These are phyloP conservation scores for Chondrostereum purpureum DNA, from an alignment of 1,284 basidiomycete species.

Conservation along the genomic window DNA sequence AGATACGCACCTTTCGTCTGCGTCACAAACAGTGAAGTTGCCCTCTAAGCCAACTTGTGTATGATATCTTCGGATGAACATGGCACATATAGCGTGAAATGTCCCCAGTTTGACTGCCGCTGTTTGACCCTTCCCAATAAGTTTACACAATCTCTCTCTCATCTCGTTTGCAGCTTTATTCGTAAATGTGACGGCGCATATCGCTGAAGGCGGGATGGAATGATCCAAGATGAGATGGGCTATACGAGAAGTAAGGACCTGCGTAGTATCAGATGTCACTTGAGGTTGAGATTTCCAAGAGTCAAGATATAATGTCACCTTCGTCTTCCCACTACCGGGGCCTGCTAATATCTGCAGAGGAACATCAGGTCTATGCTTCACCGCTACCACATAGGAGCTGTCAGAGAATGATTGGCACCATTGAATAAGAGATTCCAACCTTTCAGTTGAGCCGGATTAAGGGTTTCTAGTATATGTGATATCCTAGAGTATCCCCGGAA, in stretches of 20 bases:
- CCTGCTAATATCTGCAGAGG: slow-evolving; percentile 83
- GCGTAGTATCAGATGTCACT: slow-evolving; percentile 16
- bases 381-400: slow-evolving; percentile 59
- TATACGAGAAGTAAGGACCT: slow-evolving; percentile 77
- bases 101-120: slow-evolving; percentile 70
- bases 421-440: neutral
- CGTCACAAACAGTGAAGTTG: slow-evolving; percentile 82
- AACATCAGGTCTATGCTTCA: slow-evolving; percentile 51
- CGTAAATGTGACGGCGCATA: slow-evolving; percentile 81
- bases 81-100: slow-evolving; percentile 78
- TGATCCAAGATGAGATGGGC: slow-evolving; percentile 68
- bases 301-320: slow-evolving; percentile 23
- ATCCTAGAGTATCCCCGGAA: neutral
- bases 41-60: slow-evolving; percentile 53
- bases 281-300: too few species aligned
- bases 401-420: slow-evolving; percentile 19
- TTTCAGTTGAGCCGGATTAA: neutral
- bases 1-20: slow-evolving; percentile 67
- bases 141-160: slow-evolving; percentile 61
- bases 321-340: slow-evolving; percentile 74
- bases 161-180: slow-evolving; percentile 92
- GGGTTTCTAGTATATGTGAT: neutral
- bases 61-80: slow-evolving; percentile 65
- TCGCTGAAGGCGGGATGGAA: slow-evolving; percentile 48
- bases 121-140: slow-evolving; percentile 66